A percentile compares a stretch with the other conserved stretches of the same genome.
These are phyloP conservation scores for Hyphodiscus sp. DNA, from an alignment of 2,329 filamentous ascomycete species.

Conservation along the genomic window DNA sequence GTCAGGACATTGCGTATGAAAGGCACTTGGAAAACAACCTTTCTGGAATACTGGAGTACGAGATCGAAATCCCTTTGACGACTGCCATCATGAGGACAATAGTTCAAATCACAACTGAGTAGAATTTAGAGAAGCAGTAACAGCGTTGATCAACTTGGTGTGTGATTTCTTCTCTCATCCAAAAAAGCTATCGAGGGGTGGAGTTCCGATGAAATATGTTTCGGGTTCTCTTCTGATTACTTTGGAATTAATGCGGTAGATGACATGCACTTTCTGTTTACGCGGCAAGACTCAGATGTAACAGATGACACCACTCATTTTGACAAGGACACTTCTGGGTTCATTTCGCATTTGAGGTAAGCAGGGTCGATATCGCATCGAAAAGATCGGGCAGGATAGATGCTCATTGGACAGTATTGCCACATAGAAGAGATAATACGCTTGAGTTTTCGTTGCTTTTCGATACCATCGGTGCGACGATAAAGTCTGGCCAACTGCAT, in stretches of 20 bases:
- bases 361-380: background rate
- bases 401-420: background rate
- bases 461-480: background rate
- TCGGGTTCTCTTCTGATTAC: background rate
- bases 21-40: background rate
- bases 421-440: background rate
- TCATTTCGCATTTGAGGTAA: no score
- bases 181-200: background rate
- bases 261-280: background rate
- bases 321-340: no score
- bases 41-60: background rate
- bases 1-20: background rate
- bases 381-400: background rate
- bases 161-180: background rate
- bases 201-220: background rate
- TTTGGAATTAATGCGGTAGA: background rate
- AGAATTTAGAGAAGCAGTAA: background rate
- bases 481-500: background rate
- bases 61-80: background rate
- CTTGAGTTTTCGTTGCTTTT: background rate
- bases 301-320: no score
- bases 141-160: background rate
- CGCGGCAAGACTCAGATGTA: background rate
- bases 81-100: background rate
- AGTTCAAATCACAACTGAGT: background rate